Conservation (phyloP, 305 asterid genomes). For the Fraxinus nigra region DNA sequence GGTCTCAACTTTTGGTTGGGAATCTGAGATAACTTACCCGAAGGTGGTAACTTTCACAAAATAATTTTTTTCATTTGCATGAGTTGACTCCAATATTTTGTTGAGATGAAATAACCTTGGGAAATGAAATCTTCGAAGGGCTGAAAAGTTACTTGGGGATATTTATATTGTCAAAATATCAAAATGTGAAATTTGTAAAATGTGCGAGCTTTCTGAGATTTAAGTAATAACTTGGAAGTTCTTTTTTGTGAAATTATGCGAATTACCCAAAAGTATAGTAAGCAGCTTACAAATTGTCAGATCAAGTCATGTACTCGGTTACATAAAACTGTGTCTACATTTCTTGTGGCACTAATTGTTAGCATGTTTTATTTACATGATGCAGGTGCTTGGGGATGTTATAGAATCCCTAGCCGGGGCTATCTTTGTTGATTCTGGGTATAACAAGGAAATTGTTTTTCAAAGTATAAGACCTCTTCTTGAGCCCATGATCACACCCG, state of each 20-base stretch:
- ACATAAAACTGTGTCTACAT: background rate
- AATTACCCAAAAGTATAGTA: background rate
- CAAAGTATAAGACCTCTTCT: constrained; percentile 64
- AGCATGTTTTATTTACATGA: background rate
- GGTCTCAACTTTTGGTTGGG: constrained; percentile 69
- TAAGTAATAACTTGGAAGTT: background rate
- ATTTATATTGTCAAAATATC: background rate
- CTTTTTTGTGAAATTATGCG: background rate
- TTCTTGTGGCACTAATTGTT: background rate
- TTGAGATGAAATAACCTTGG: background rate
- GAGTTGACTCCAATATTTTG: background rate
- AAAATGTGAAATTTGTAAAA: background rate
- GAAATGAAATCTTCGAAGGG: background rate
- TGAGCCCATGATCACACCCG: constrained; percentile 72
- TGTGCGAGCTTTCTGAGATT: background rate
- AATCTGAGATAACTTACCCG: constrained; percentile 54
- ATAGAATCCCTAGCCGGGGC: constrained; percentile 89
- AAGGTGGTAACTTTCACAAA: constrained; percentile 45
- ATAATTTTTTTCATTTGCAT: background rate
- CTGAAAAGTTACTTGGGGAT: background rate
- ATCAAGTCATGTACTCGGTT: background rate
- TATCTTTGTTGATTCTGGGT: constrained; percentile 65
- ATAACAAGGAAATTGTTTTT: constrained; percentile 48
- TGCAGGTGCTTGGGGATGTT: constrained; percentile 79
- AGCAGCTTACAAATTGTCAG: background rate